A percentile compares a stretch with the other conserved stretches of the same genome.
Conservation (phyloP, 352 stramenopile genomes). For the Phytophthora vignae region DNA sequence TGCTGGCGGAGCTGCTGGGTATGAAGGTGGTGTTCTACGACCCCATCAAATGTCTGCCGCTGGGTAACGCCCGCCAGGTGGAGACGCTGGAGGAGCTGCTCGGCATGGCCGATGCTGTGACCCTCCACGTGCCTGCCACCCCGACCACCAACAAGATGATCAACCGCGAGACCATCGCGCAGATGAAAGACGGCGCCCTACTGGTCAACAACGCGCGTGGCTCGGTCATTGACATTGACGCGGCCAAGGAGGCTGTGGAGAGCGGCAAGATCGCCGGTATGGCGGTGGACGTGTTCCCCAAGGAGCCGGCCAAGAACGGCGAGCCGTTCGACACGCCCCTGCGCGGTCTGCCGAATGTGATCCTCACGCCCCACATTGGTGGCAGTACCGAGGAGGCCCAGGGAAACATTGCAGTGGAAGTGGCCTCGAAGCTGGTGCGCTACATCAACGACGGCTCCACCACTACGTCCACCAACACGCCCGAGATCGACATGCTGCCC, state of each 20-base stretch:
- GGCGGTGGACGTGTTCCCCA: slow-evolving; percentile 91
- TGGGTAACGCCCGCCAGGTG: slow-evolving; percentile 84
- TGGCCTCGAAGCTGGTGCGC: slow-evolving; percentile 81
- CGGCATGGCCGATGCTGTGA: slow-evolving; percentile 91
- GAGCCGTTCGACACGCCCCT: slow-evolving; percentile 87
- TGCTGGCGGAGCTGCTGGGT: slow-evolving; percentile 87
- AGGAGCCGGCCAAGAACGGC: slow-evolving; percentile 89
- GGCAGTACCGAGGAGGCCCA: slow-evolving; percentile 97
- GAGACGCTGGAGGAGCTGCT: slow-evolving; percentile 89
- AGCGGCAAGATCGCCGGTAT: slow-evolving; percentile 83
- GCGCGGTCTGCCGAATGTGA: slow-evolving; percentile 93
- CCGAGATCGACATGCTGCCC: slow-evolving; percentile 82
- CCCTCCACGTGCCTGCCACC: slow-evolving; percentile 96
- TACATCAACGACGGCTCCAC: slow-evolving; percentile 88
- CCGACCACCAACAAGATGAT: slow-evolving; percentile 94
- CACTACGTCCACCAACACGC: slow-evolving; percentile 82
- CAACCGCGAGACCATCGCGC: slow-evolving; percentile 84
- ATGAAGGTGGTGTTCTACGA: slow-evolving; percentile 97
- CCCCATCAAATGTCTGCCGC: slow-evolving; percentile 85
- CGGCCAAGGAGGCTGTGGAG: slow-evolving; percentile 91
- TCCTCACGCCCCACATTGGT: slow-evolving; percentile 96
- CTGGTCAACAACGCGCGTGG: slow-evolving; percentile 97
- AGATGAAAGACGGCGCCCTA: slow-evolving; percentile 94
- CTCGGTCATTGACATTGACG: slow-evolving; percentile 95
- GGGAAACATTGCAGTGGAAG: slow-evolving; percentile 90